These are phyloP conservation scores for Dictyostelium firmibasis DNA, from an alignment of 78 protist genomes.

Conservation along the genomic window DNA sequence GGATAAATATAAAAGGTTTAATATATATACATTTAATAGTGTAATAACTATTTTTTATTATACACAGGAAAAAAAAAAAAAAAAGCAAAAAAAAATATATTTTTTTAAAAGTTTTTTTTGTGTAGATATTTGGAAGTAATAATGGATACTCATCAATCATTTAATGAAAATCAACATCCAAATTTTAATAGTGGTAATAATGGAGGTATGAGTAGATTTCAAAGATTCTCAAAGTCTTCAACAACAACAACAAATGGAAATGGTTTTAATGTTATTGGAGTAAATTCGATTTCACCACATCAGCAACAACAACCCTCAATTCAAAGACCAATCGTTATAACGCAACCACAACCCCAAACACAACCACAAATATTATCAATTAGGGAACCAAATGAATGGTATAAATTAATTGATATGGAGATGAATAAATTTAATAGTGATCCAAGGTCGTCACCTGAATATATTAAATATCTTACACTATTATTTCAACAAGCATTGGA, in stretches of 20 bases:
- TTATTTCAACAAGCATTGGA: neutral
- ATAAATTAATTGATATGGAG: conserved; percentile 1
- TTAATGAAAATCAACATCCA: conserved; percentile 10
- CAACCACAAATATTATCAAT: neutral
- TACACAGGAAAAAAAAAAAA: neutral
- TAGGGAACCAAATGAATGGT: neutral
- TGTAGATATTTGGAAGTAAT: neutral
- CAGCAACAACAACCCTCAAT: conserved; percentile 5
- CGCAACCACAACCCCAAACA: neutral
- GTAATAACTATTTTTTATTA: no score
- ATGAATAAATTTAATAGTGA: neutral
- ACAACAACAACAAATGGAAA: no score
- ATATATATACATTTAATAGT: no score
- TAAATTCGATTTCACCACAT: neutral
- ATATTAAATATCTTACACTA: neutral
- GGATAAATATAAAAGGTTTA: no score
- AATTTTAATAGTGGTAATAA: neutral
- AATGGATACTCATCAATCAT: conserved; percentile 4
- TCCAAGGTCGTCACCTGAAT: neutral
- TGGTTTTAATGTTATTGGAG: no score
- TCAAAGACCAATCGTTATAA: neutral
- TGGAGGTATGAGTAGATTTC: neutral
- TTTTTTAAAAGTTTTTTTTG: neutral
- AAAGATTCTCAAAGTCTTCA: neutral
- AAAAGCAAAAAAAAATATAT: neutral